Percentiles rank a stretch among this genome's conserved stretches.
Conservation (phyloP, 2,329 filamentous ascomycete species). For the Blastomyces gilchristii region DNA sequence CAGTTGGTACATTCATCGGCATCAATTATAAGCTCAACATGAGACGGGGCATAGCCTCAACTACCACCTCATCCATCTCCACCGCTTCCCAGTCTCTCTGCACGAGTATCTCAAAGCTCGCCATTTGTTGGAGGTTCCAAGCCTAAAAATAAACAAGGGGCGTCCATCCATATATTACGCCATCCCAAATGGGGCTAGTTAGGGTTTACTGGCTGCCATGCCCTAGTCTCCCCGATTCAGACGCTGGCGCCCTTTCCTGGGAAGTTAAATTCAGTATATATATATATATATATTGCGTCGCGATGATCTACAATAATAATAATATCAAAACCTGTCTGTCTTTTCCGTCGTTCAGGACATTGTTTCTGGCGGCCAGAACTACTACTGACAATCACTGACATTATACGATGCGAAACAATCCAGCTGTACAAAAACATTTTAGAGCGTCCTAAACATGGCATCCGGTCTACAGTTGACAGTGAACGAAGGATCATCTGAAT, state of each 20-base stretch:
- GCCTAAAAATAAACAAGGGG: background rate
- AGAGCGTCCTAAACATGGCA: background rate
- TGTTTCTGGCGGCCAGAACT: background rate
- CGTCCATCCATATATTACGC: background rate
- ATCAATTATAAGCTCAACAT: background rate
- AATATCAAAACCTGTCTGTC: background rate
- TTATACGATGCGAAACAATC: background rate
- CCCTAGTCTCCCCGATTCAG: background rate
- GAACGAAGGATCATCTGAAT: background rate
- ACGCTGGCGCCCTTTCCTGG: background rate
- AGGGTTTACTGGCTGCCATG: background rate
- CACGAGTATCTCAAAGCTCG: background rate
- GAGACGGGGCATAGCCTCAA: background rate
- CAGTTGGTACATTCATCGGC: background rate
- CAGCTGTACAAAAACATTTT: background rate
- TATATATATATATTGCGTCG: too few species aligned
- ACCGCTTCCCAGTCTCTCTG: background rate
- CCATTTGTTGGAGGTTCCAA: background rate
- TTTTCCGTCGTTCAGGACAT: background rate
- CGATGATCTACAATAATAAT: too few species aligned
- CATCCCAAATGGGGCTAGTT: background rate
- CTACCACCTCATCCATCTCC: background rate
- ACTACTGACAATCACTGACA: background rate
- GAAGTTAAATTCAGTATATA: background rate
- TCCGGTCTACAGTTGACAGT: background rate